Evolutionary conservation across 225 moss, liverwort and hornwort genomes (phyloP), one percentile per base, ranked within the genome.

Genomic region (Marchantia polymorpha): DNA sequence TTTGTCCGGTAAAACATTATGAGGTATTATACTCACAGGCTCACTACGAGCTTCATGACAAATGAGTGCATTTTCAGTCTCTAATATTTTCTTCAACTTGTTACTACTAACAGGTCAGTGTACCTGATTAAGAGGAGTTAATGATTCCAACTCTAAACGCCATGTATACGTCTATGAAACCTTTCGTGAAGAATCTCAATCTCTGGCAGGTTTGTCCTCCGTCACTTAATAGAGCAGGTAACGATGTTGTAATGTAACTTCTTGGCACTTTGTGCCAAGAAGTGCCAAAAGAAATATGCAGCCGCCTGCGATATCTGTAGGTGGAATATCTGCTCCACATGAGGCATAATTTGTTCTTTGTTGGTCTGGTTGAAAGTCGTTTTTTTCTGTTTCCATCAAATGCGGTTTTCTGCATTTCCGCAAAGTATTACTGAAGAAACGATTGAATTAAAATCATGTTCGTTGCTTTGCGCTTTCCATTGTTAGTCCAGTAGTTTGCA

Each of bases 181-280:
- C 91, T 69, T 90, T 78, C 78, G 60, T 90, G 23, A 91, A 83
- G 80, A 86, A 87, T 70, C 83, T 90, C 61, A 96, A 96, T 80
- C 91, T 96, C 74, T 96, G 96, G 96, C 96, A 96, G 96, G 96
- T 96, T 69, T 61, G 54, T 72, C 63, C 76, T 58, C 20, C 49
- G 69, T 47, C 0, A 6, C 47, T 69, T 12, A 19, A 20, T 16
- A 14, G 15, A 69, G 69, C 69, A 47, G 69, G 47, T 69, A 15
- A 39, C 5, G 39, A 39, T 2, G 5, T 39, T 39, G 39, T 39
- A 39, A 39, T 39, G 69, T 27, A 10, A 26, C 68, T 26, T 66
- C n/a, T n/a, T n/a, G n/a, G 5, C 66, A 39, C 39, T 39, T 39
- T 39, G 39, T 39, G 39, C 39, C 39, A 39, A 39, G 5, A 39